Conservation (phyloP, 2,329 filamentous ascomycete species). For the Penicillium occitanis region DNA sequence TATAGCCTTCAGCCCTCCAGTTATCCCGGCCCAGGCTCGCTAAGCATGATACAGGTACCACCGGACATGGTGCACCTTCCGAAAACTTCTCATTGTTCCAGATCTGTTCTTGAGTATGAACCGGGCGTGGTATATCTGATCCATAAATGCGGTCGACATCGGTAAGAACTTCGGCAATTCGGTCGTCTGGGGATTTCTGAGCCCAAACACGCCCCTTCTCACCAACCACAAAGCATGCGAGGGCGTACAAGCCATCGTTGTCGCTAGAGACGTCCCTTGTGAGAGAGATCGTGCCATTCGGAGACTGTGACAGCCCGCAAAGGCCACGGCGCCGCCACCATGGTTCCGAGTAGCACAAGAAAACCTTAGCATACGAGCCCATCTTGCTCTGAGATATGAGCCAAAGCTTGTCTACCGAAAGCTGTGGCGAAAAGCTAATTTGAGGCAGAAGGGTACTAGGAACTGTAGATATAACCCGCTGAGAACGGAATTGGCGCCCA, state of each 20-base stretch:
- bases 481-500: slow-evolving; percentile 32
- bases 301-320: not conserved
- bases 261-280: slow-evolving; percentile 42
- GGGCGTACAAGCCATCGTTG: slow-evolving; percentile 27
- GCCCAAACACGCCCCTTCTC: slow-evolving; percentile 19
- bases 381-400: not conserved
- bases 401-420: slow-evolving; percentile 46
- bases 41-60: not conserved
- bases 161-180: not conserved
- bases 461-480: slow-evolving; percentile 48
- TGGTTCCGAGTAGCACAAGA: slow-evolving; percentile 35
- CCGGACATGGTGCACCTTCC: not conserved
- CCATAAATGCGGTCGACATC: not conserved
- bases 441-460: slow-evolving; percentile 48
- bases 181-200: too few relatives aligned
- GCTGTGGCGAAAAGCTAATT: slow-evolving; percentile 50
- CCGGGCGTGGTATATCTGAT: not conserved
- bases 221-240: slow-evolving; percentile 47
- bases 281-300: not conserved
- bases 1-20: not conserved
- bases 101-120: not conserved
- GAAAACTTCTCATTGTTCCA: not conserved
- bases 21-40: not conserved
- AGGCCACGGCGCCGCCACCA: slow-evolving; percentile 47
- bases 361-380: not conserved